Conservation (phyloP, 2,329 filamentous ascomycete genomes). For the Alternaria sp. region DNA sequence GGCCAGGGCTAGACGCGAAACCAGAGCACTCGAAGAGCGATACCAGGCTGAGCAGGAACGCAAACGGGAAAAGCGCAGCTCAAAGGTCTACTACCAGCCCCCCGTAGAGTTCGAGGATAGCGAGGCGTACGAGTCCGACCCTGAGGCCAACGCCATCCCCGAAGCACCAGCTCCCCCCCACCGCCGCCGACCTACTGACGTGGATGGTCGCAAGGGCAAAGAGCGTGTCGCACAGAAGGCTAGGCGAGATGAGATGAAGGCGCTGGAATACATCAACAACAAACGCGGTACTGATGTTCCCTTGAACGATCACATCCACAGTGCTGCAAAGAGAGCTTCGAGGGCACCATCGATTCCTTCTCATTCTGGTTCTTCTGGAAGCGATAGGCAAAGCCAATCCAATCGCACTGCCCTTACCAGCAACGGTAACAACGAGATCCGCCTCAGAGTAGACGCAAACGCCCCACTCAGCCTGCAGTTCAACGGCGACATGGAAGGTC, state of each 20-base stretch:
- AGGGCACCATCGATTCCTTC: conserved; percentile 40
- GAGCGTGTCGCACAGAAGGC: conserved; percentile 30
- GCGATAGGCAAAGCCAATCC: conserved; percentile 42
- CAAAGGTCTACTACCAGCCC: conserved; percentile 23
- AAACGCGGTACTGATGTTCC: conserved; percentile 41
- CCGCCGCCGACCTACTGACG: conserved; percentile 39
- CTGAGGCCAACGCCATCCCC: background rate
- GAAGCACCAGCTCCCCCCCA: conserved; percentile 20
- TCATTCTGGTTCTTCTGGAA: conserved; percentile 41
- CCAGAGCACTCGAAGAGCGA: conserved; percentile 6
- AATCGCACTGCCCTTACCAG: conserved; percentile 42
- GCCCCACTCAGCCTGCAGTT: conserved; percentile 47
- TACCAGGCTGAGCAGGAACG: conserved; percentile 21
- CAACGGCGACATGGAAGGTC: conserved; percentile 51
- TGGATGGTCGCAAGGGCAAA: conserved; percentile 29
- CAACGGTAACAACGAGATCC: conserved; percentile 45
- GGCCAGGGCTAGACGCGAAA: conserved; percentile 7
- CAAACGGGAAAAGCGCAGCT: conserved; percentile 27
- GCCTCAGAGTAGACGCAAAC: conserved; percentile 47
- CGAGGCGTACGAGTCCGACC: conserved; percentile 19
- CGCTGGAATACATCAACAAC: conserved; percentile 44
- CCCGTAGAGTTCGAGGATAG: conserved; percentile 29
- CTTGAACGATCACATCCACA: conserved; percentile 41
- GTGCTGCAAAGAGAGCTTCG: conserved; percentile 40
- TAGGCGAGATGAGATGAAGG: conserved; percentile 26